Percentiles rank a stretch among this genome's conserved stretches.
Evolutionary conservation across 441 rosid genomes (phyloP).

Genomic region (Viola pubescens): DNA sequence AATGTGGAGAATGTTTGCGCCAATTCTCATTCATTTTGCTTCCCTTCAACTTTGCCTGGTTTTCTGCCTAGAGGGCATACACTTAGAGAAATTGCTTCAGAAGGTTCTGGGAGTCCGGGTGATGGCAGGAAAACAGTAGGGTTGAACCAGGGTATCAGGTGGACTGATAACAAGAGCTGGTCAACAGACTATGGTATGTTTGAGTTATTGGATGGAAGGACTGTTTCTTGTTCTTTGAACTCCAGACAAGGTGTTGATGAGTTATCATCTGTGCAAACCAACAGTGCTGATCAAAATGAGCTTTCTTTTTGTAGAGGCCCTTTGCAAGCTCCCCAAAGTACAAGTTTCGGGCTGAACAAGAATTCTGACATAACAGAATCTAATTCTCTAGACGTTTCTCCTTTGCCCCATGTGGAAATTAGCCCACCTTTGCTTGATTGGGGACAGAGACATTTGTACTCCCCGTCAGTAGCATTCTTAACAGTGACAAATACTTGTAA

Average conservation of each 20-base stretch:
- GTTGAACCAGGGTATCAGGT: conserved; percentile 21
- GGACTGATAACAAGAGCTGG: conserved; percentile 36
- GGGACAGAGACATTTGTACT: conserved; percentile 46
- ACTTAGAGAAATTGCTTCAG: conserved; percentile 24
- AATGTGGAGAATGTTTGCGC: conserved; percentile 38
- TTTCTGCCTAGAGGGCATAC: conserved; percentile 25
- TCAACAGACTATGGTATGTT: conserved; percentile 38
- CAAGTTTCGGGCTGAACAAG: conserved; percentile 21
- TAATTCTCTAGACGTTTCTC: conserved; percentile 25
- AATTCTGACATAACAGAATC: conserved; percentile 31
- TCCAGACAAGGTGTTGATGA: conserved; percentile 28
- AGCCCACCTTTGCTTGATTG: conserved; percentile 52
- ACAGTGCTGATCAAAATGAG: conserved; percentile 28
- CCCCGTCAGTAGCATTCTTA: conserved; percentile 51
- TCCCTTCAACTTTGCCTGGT: conserved; percentile 61
- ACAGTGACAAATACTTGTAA: conserved; percentile 47
- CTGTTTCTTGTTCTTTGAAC: conserved; percentile 49
- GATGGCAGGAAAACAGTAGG: conserved; percentile 28
- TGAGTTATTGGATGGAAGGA: conserved; percentile 39
- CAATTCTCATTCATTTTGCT: conserved; percentile 48
- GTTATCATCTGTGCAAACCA: conserved; percentile 24
- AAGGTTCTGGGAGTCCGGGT: conserved; percentile 28
- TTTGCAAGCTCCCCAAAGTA: conserved; percentile 22
- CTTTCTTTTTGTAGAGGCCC: conserved; percentile 40
- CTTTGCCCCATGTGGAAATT: conserved; percentile 37